Conservation (phyloP, 768 basidiomycete genomes). For the Cystoderma amianthinum region DNA sequence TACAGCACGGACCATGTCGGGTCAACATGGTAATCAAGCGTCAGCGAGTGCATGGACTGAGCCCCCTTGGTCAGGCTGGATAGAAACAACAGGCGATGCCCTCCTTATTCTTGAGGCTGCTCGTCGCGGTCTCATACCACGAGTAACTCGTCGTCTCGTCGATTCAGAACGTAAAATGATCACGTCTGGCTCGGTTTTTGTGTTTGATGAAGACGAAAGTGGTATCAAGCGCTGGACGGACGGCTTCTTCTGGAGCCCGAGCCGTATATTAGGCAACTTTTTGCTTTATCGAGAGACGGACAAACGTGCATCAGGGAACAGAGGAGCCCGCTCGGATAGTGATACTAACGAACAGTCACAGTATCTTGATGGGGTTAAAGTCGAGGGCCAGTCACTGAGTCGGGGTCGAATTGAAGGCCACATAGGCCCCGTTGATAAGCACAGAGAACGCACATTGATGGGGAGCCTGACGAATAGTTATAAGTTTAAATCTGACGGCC, state of each 20-base stretch:
- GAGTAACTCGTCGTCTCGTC: conserved; percentile 87
- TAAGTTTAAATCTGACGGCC: conserved; percentile 88
- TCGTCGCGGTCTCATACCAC: conserved; percentile 80
- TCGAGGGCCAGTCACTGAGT: conserved; percentile 46
- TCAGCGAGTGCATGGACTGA: conserved; percentile 60
- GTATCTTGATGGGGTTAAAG: conserved; percentile 17
- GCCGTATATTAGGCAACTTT: conserved; percentile 90
- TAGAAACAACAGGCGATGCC: conserved; percentile 92
- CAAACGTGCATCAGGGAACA: conserved; percentile 65
- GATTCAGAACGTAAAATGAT: conserved; percentile 93
- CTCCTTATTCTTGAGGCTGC: conserved; percentile 96
- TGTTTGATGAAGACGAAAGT: conserved; percentile 95
- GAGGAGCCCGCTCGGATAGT: conserved; percentile 37
- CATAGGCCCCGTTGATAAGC: conserved; percentile 52
- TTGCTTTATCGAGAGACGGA: conserved; percentile 93
- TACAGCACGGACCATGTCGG: conserved; percentile 25
- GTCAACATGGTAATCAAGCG: conserved; percentile 25
- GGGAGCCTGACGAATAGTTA: conserved; percentile 90
- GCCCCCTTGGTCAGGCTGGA: conserved; percentile 91
- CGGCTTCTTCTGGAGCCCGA: conserved; percentile 94
- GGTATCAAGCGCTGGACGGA: conserved; percentile 99
- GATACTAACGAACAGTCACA: conserved; percentile 26
- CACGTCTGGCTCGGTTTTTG: conserved; percentile 88
- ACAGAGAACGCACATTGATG: conserved; percentile 75
- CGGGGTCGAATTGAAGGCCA: conserved; percentile 48